Conservation (phyloP, 305 asterid genomes). For the Fraxinus sp. region DNA sequence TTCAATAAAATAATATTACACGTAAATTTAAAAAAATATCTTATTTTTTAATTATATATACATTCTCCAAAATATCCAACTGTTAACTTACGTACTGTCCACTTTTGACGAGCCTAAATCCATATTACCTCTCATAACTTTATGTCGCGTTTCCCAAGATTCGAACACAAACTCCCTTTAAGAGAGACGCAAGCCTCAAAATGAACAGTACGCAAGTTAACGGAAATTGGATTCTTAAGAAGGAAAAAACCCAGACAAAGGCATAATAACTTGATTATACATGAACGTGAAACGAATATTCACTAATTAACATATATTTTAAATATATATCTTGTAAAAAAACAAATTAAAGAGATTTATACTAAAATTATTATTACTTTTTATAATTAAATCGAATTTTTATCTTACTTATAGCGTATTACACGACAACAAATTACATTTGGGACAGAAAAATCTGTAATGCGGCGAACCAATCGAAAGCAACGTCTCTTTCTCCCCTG, state of each 20-base stretch:
- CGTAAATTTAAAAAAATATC: not conserved
- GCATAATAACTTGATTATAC: not conserved
- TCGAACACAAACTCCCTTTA: not conserved
- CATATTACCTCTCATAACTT: too few species aligned
- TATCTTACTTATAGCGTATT: not conserved
- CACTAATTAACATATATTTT: not conserved
- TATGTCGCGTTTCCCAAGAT: not conserved
- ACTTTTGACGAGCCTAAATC: not conserved
- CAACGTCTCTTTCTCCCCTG: not conserved
- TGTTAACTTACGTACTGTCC: not conserved
- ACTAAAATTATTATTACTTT: not conserved
- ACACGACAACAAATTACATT: not conserved
- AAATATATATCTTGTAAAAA: not conserved
- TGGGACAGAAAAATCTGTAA: not conserved
- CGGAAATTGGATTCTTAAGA: not conserved
- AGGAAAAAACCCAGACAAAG: not conserved
- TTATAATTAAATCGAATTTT: not conserved
- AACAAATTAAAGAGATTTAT: not conserved
- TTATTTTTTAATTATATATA: too few species aligned
- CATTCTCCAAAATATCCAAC: not conserved
- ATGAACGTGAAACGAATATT: too few species aligned
- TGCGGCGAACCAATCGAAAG: not conserved
- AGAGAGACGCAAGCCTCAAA: too few species aligned
- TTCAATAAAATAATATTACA: too few species aligned
- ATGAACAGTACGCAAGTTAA: too few species aligned